phyloP scores from a whole-genome alignment of 1,139 yeast genomes.

The Debaryomyces sp. region DNA sequence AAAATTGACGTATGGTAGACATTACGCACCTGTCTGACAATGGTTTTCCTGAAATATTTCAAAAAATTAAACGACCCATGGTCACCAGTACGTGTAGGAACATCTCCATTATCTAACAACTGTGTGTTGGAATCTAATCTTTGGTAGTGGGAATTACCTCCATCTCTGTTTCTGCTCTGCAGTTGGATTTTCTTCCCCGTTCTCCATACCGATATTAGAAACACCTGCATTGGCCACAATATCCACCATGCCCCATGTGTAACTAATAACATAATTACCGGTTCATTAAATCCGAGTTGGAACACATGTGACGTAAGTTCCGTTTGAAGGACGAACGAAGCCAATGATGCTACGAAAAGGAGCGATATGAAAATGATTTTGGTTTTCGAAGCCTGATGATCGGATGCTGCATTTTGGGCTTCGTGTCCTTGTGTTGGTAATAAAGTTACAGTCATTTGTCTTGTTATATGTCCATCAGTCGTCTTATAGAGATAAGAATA shows the following conservation, averaged over 20 bases:
- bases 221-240: constrained; percentile 76
- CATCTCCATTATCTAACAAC: constrained; percentile 20
- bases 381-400: constrained; percentile 24
- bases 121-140: constrained; percentile 25
- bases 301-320: constrained; percentile 79
- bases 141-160: constrained; percentile 4
- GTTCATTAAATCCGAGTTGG: constrained; percentile 62
- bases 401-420: constrained; percentile 10
- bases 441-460: constrained; percentile 18
- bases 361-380: constrained; percentile 57
- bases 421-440: constrained; percentile 12
- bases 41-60: constrained; percentile 43
- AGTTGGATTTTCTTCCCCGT: constrained; percentile 32
- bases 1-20: constrained; percentile 55
- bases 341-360: constrained; percentile 61
- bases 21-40: constrained; percentile 52
- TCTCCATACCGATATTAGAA: constrained; percentile 45
- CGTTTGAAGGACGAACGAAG: constrained; percentile 75
- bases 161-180: constrained; percentile 4
- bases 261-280: constrained; percentile 63
- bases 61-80: constrained; percentile 13
- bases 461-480: constrained; percentile 5
- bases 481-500: not conserved
- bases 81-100: constrained; percentile 16
- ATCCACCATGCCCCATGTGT: constrained; percentile 84